These are phyloP conservation scores for Juglanconis sp. DNA, from an alignment of 2,329 filamentous ascomycete species.

Conservation along the genomic window DNA sequence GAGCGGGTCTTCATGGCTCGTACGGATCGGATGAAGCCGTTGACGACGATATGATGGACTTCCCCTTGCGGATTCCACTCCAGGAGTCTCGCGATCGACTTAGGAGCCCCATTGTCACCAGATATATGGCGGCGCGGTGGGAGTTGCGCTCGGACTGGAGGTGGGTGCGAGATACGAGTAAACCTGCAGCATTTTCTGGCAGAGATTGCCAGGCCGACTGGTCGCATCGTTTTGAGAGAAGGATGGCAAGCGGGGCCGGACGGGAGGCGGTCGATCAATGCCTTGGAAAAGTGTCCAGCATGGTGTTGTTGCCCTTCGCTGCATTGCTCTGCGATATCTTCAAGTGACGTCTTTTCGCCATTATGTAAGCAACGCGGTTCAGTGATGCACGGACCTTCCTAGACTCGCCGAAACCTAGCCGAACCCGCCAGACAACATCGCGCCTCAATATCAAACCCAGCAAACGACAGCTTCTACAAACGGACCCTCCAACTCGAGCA, in stretches of 20 bases:
- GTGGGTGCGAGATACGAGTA: not conserved
- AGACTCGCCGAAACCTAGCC: not conserved
- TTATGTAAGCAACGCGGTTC: not conserved
- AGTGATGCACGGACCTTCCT: not conserved
- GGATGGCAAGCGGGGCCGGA: not conserved
- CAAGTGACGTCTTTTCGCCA: not conserved
- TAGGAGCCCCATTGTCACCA: slow-evolving; percentile 31
- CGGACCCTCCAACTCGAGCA: not conserved
- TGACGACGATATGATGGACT: slow-evolving; percentile 55
- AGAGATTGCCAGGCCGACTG: slow-evolving; percentile 5
- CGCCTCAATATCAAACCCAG: not conserved
- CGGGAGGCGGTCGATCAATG: not conserved
- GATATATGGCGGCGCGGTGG: slow-evolving; percentile 8
- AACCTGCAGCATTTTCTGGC: slow-evolving; percentile 8
- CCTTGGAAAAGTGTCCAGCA: not conserved
- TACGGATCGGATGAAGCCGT: slow-evolving; percentile 80
- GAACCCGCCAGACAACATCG: not conserved
- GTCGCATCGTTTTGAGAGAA: slow-evolving; percentile 14
- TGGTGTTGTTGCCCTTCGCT: no score
- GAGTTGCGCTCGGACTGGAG: not conserved
- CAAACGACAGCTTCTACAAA: not conserved
- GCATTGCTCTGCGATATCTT: no score
- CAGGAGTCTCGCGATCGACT: slow-evolving; percentile 54
- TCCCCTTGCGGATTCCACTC: slow-evolving; percentile 44
- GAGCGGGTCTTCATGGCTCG: slow-evolving; percentile 80